Evolutionary conservation across 164 flowering plant genomes (phyloP), one percentile per base, ranked within the genome.

Genomic region (Hamamelis virginiana): DNA sequence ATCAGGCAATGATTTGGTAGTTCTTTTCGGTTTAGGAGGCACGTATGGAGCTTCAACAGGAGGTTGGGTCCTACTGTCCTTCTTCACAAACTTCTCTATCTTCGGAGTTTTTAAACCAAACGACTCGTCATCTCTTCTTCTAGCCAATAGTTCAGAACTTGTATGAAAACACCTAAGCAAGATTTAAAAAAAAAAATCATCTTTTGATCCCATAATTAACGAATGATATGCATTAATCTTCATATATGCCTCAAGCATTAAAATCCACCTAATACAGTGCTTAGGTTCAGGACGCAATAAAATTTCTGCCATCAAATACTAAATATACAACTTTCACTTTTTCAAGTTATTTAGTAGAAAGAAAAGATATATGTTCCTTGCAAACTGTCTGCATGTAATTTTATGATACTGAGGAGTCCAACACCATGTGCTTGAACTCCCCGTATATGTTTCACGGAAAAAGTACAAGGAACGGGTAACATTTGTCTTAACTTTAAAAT

Each of bases 11-110:
- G 82, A 63, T 73, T 85, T 86, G 21, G 74, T 67, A 59, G 66
- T 33, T 67, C 59, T 83, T 73, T 79, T 84, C 23, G 76, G 80
- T 76, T 82, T 87, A 47, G 91, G 91, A 56, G 94, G 86, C 71
- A 88, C 81, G 81, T 90, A 89, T 8, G 86, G 89, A 66, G 88
- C 87, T 72, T 91, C 98, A 67, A 90, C 92, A 45, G 97, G 94
- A n/a, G 93, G 88, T 67, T 81, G 76, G 47, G 71, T 67, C 67
- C 60, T 75, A 9, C 47, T 85, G 5, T 72, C 77, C 74, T 71
- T 89, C 72, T 84, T 91, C 55, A 63, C 78, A 78, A 68, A 84
- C 79, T 94, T 91, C 70, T 78, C 89, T 70, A 65, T 83, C 78
- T 72, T 83, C 41, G 74, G 57, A 58, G 74, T 78, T 77, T 81